Evolutionary conservation across 2,329 filamentous ascomycete species (phyloP).

Genomic region (Colletotrichum viniferum): DNA sequence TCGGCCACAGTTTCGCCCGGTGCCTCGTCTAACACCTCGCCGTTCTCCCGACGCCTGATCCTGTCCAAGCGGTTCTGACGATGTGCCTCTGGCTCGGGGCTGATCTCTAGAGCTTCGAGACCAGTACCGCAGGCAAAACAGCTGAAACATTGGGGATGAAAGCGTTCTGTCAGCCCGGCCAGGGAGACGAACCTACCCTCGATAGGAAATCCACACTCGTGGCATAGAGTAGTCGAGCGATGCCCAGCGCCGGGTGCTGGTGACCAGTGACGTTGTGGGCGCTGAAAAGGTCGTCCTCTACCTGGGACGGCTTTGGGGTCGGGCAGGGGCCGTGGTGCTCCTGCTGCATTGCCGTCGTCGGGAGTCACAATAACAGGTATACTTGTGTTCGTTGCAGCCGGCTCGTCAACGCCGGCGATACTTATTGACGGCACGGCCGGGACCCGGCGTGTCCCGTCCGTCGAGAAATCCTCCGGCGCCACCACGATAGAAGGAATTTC

Average conservation of each 20-base stretch:
- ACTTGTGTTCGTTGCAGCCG: background rate
- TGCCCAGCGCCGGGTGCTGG: constrained; percentile 46
- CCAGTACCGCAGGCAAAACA: constrained; percentile 87
- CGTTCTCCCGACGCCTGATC: constrained; percentile 65
- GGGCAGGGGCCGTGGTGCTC: constrained; percentile 48
- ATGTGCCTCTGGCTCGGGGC: constrained; percentile 80
- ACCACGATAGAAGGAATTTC: constrained; percentile 59
- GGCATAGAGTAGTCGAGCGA: constrained; percentile 61
- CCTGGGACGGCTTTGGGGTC: constrained; percentile 39
- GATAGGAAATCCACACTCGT: constrained; percentile 83
- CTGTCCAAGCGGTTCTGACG: constrained; percentile 75
- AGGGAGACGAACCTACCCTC: constrained; percentile 89
- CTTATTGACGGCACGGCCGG: constrained; percentile 48
- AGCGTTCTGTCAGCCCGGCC: constrained; percentile 73
- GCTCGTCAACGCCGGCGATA: constrained; percentile 37
- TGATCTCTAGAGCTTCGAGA: constrained; percentile 95
- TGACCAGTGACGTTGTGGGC: constrained; percentile 62
- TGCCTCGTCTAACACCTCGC: constrained; percentile 64
- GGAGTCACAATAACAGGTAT: constrained; percentile 50
- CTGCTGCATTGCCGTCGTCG: constrained; percentile 33
- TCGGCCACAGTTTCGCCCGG: constrained; percentile 69
- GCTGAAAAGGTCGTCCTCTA: constrained; percentile 38
- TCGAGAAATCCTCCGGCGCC: constrained; percentile 49
- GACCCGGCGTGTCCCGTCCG: constrained; percentile 29
- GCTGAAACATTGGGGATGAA: constrained; percentile 91